phyloP scores from a whole-genome alignment of 495 filamentous ascomycete genomes.

The Tuber indicum region DNA sequence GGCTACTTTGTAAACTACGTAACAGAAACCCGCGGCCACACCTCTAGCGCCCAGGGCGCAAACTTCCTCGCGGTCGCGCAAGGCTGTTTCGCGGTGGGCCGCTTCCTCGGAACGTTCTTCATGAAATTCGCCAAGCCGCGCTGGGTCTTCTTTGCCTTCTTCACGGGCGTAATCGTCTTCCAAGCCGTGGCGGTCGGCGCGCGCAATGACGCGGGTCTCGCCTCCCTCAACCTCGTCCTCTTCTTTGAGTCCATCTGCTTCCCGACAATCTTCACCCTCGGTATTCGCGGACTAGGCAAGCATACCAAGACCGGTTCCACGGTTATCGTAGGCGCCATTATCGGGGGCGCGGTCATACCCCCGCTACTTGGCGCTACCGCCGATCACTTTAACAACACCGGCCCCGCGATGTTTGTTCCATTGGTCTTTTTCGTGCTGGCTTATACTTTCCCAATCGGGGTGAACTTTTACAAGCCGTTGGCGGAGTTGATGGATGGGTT shows the following conservation, averaged over 20 bases:
- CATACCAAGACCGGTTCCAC: conserved; percentile 56
- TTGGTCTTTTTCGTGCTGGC: conserved; percentile 55
- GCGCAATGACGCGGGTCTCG: conserved; percentile 47
- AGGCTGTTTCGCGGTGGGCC: conserved; percentile 53
- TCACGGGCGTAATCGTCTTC: conserved; percentile 43
- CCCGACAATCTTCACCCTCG: conserved; percentile 58
- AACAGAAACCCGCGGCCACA: conserved; percentile 49
- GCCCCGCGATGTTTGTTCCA: conserved; percentile 54
- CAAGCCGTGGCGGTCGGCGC: conserved; percentile 39
- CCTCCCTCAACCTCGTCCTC: conserved; percentile 49
- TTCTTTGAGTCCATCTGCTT: conserved; percentile 61
- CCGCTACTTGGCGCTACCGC: conserved; percentile 50
- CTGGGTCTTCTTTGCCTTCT: conserved; percentile 48
- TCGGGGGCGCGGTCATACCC: conserved; percentile 53
- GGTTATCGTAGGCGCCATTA: conserved; percentile 54
- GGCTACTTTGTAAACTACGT: conserved; percentile 58
- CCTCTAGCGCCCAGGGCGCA: conserved; percentile 46
- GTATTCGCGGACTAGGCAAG: conserved; percentile 55
- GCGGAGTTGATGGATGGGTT: conserved; percentile 50
- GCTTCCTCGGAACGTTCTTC: conserved; percentile 49
- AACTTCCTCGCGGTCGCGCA: conserved; percentile 54
- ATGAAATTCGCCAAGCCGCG: conserved; percentile 53
- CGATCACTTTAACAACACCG: conserved; percentile 48
- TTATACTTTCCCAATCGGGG: conserved; percentile 53
- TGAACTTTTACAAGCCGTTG: conserved; percentile 52